phyloP scores from a whole-genome alignment of 106 monocot genomes.

The Amphibolis antarctica region DNA sequence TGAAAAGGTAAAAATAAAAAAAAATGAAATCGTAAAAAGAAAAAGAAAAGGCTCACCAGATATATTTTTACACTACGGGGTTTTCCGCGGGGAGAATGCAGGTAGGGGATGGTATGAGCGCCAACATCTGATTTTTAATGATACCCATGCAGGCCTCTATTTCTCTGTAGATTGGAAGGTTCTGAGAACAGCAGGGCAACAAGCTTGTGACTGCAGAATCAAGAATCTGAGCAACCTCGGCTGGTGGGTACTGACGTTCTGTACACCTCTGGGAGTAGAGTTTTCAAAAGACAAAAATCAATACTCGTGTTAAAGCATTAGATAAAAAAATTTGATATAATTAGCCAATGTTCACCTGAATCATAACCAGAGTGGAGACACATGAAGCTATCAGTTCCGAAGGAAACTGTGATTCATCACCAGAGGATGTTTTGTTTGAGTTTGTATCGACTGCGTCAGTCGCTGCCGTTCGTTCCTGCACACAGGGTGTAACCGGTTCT shows the following conservation, averaged over 20 bases:
- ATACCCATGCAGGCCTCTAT: slow-evolving; percentile 82
- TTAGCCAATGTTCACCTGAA: slow-evolving; percentile 41
- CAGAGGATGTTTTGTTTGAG: slow-evolving; percentile 15
- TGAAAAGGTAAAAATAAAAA: background rate
- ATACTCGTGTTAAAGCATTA: background rate
- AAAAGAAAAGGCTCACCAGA: no score
- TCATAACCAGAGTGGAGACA: slow-evolving; percentile 70
- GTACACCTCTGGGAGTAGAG: slow-evolving; percentile 50
- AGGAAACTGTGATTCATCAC: slow-evolving; percentile 39
- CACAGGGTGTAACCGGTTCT: slow-evolving; percentile 25
- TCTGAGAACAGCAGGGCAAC: slow-evolving; percentile 68
- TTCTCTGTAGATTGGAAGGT: slow-evolving; percentile 64
- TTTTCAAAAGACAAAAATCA: background rate
- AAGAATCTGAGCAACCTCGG: slow-evolving; percentile 86
- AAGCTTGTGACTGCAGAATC: slow-evolving; percentile 62
- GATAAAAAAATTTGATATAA: background rate
- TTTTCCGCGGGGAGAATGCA: slow-evolving; percentile 16
- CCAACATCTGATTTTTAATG: slow-evolving; percentile 92
- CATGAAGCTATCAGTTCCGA: slow-evolving; percentile 70
- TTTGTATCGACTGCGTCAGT: slow-evolving; percentile 6
- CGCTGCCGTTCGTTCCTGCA: slow-evolving; percentile 16
- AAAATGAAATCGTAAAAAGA: background rate
- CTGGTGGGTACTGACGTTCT: slow-evolving; percentile 76
- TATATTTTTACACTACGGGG: slow-evolving; percentile 4
- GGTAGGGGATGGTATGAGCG: slow-evolving; percentile 62